A percentile compares a stretch with the other conserved stretches of the same genome.
Conservation (phyloP, 768 basidiomycete species). For the Neoboletus brunneissimus region DNA sequence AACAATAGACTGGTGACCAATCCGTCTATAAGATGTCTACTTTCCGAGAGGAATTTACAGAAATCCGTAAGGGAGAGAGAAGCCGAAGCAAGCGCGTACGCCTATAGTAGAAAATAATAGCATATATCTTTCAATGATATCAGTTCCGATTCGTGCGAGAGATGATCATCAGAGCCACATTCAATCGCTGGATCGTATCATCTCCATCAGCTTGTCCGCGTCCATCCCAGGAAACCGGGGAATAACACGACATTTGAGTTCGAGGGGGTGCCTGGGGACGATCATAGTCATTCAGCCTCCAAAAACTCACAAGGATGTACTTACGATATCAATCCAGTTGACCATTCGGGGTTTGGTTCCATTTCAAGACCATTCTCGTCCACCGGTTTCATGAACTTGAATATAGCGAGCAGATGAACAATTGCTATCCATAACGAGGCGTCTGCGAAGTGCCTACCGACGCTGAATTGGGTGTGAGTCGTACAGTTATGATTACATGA, state of each 20-base stretch:
- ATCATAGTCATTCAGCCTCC: constrained; percentile 1
- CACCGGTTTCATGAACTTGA: constrained; percentile 30
- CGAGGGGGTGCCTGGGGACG: constrained; percentile 25
- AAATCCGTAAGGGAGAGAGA: too few species aligned
- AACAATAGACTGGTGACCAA: too few species aligned
- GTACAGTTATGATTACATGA: background rate
- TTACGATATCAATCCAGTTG: constrained; percentile 30
- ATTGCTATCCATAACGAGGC: constrained; percentile 34
- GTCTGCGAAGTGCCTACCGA: constrained; percentile 31
- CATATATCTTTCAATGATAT: background rate
- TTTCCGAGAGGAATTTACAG: background rate
- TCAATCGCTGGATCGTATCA: constrained; percentile 14
- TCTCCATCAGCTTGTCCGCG: constrained; percentile 13
- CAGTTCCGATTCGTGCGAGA: background rate
- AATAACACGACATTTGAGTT: constrained; percentile 29
- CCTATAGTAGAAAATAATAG: background rate
- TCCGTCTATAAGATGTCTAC: too few species aligned
- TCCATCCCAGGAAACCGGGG: constrained; percentile 18
- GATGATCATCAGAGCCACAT: background rate
- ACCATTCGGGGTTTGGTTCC: constrained; percentile 26
- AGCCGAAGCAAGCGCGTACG: background rate
- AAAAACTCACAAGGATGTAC: background rate
- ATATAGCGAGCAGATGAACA: constrained; percentile 28
- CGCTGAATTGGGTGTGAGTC: constrained; percentile 15
- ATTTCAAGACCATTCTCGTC: constrained; percentile 27